Conservation (phyloP, 1,284 basidiomycete species). For the Pyrrhoderma lamaoense region DNA sequence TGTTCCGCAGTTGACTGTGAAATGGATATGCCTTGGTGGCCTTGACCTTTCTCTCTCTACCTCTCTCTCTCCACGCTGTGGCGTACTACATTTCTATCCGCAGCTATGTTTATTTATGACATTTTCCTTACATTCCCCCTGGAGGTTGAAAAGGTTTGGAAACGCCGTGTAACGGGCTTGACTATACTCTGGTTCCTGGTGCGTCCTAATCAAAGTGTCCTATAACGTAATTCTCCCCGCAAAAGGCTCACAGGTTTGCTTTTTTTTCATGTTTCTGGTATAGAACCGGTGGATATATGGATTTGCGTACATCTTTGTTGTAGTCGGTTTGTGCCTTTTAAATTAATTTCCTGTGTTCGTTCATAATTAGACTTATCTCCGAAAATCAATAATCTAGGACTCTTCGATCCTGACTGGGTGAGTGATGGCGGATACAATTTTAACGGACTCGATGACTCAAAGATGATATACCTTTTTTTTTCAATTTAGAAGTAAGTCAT, state of each 20-base stretch:
- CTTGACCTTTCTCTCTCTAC: not conserved
- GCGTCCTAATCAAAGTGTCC: not conserved
- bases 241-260: too few relatives aligned
- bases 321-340: not conserved
- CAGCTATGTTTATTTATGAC: constrained; percentile 10
- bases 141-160: constrained; percentile 11
- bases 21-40: too few relatives aligned
- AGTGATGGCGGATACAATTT: not conserved
- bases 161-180: constrained; percentile 1
- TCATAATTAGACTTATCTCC: not conserved
- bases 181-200: constrained; percentile 10
- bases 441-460: not conserved
- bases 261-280: not conserved
- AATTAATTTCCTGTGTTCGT: not conserved
- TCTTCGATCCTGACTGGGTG: not conserved
- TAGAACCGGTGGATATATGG: constrained; percentile 10
- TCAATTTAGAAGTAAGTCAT: too few relatives aligned
- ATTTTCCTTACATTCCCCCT: constrained; percentile 2
- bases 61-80: too few relatives aligned
- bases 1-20: too few relatives aligned
- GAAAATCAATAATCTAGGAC: not conserved
- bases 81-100: not conserved
- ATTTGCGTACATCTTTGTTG: constrained; percentile 1
- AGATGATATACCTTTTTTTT: too few relatives aligned
- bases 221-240: too few relatives aligned